Conservation (phyloP, 129 eudicot species). For the Heracleum sosnowskyi region DNA sequence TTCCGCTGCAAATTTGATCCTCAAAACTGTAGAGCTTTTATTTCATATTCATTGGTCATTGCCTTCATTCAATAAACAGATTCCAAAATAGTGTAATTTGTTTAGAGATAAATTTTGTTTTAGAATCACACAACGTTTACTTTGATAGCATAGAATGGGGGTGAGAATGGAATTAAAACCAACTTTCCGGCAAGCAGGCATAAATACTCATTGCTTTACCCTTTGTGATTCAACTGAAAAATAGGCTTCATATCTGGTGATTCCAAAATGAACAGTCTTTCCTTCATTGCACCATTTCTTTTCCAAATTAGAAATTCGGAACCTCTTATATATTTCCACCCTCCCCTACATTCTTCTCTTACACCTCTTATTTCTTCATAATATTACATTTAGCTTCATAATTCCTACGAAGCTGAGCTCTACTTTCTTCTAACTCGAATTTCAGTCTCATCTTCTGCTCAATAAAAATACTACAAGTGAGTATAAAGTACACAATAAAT, state of each 20-base stretch:
- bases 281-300: background rate
- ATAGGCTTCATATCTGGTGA: background rate
- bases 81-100: background rate
- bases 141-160: background rate
- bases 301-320: background rate
- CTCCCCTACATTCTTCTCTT: background rate
- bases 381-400: conserved; percentile 39
- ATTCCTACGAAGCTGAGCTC: conserved; percentile 38
- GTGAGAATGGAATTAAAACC: background rate
- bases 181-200: background rate
- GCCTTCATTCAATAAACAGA: background rate
- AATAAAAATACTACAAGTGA: conserved; percentile 17
- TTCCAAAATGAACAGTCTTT: background rate
- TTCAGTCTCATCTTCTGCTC: conserved; percentile 51
- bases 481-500: background rate
- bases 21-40: background rate
- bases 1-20: too few species aligned
- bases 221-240: background rate
- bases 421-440: conserved; percentile 47
- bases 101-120: background rate
- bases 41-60: too few species aligned
- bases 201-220: background rate
- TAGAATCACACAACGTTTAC: background rate
- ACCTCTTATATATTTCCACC: background rate
- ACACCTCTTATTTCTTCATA: background rate